A percentile compares a stretch with the other conserved stretches of the same genome.
phyloP scores from a whole-genome alignment of 257 asterid genomes.

The Solanum rostratum region DNA sequence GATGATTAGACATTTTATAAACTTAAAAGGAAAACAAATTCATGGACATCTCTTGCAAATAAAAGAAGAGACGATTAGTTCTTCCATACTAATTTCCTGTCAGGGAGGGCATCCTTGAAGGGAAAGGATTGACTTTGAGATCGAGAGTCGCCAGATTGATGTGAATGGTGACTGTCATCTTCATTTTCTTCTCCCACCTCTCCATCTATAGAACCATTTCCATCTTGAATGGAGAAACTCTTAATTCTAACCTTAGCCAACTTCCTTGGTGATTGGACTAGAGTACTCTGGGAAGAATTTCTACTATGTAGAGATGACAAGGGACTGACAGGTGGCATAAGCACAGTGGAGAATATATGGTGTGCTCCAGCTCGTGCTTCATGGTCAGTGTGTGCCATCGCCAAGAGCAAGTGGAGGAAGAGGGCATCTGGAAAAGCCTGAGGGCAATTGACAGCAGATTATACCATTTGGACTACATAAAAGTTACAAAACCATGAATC shows the following conservation, averaged over 20 bases:
- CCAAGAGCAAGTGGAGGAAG: constrained; percentile 38
- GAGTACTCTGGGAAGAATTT: constrained; percentile 11
- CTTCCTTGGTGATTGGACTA: constrained; percentile 10
- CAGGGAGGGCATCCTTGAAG: constrained; percentile 12
- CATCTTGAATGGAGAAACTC: constrained; percentile 22
- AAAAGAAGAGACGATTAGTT: background rate
- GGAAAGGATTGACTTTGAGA: constrained; percentile 14
- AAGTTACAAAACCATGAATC: background rate
- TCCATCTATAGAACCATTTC: constrained; percentile 6
- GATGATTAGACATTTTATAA: background rate
- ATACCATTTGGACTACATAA: background rate
- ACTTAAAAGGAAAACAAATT: background rate
- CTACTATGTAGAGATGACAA: constrained; percentile 11
- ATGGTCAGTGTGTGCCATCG: constrained; percentile 41
- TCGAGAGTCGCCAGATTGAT: constrained; percentile 3
- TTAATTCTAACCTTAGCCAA: constrained; percentile 12
- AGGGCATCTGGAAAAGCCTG: constrained; percentile 48
- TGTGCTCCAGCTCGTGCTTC: constrained; percentile 39
- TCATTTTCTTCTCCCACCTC: constrained; percentile 11
- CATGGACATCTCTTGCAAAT: background rate
- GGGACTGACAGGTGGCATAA: constrained; percentile 30
- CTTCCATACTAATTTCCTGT: constrained; percentile 14
- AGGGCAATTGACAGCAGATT: background rate
- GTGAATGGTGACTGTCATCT: constrained; percentile 4
- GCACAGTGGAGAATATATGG: constrained; percentile 31